Conservation (phyloP, 208 protist genomes). For the Acanthamoeba castellanii region DNA sequence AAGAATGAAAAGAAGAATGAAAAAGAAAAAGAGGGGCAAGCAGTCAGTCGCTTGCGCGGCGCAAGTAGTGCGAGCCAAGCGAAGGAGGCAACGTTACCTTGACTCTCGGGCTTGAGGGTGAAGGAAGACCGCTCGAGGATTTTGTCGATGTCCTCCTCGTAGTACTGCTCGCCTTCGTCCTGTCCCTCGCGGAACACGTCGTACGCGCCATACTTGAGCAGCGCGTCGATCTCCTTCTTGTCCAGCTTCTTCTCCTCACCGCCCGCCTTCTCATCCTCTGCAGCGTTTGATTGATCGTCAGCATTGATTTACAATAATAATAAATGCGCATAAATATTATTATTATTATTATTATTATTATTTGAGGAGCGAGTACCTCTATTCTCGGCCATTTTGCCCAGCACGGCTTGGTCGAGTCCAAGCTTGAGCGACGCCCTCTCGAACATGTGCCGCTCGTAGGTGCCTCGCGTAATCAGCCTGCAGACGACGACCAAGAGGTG, state of each 20-base stretch:
- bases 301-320: too few species aligned
- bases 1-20: too few species aligned
- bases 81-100: background rate
- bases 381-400: slow-evolving; percentile 80
- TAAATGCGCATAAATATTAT: too few species aligned
- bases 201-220: slow-evolving; percentile 85
- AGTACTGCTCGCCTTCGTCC: slow-evolving; percentile 67
- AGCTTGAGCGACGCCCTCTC: slow-evolving; percentile 91
- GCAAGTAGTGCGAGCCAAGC: background rate
- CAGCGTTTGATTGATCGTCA: background rate
- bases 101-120: background rate
- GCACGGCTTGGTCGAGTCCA: slow-evolving; percentile 89
- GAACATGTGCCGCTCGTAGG: slow-evolving; percentile 94
- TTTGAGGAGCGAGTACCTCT: background rate
- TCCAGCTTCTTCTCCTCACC: slow-evolving; percentile 76
- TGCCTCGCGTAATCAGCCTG: slow-evolving; percentile 90
- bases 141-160: slow-evolving; percentile 77
- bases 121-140: slow-evolving; percentile 71
- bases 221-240: slow-evolving; percentile 82
- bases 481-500: background rate
- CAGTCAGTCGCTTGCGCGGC: too few species aligned
- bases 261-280: slow-evolving; percentile 38
- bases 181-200: slow-evolving; percentile 60
- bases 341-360: too few species aligned
- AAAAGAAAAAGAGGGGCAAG: too few species aligned